Evolutionary conservation across 108 stramenopile genomes (phyloP).

Genomic region (Asterionellopsis glacialis): DNA sequence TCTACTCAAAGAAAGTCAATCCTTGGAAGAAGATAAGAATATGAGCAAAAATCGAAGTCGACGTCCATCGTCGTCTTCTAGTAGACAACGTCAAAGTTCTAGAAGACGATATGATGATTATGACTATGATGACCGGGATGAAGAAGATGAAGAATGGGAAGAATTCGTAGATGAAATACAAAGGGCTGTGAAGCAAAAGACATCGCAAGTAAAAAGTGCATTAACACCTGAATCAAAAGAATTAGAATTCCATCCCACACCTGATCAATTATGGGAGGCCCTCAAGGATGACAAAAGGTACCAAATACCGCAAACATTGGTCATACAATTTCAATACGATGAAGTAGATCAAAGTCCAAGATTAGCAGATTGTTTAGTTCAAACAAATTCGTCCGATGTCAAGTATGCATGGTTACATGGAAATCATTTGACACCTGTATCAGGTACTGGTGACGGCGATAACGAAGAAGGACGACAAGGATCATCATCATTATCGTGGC

Average conservation of each 20-base stretch:
- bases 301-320: conserved; percentile 51
- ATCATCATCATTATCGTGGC: background rate
- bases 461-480: background rate
- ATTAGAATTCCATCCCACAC: conserved; percentile 74
- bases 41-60: conserved; percentile 9
- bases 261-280: conserved; percentile 71
- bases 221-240: conserved; percentile 57
- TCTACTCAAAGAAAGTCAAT: conserved; percentile 24
- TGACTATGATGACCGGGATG: conserved; percentile 27
- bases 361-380: conserved; percentile 43
- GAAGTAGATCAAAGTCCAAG: conserved; percentile 73
- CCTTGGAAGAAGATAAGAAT: conserved; percentile 11
- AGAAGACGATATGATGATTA: conserved; percentile 20
- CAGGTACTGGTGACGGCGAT: background rate
- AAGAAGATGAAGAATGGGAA: conserved; percentile 53
- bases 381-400: conserved; percentile 39
- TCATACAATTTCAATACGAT: conserved; percentile 84
- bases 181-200: conserved; percentile 31
- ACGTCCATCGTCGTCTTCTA: conserved; percentile 4
- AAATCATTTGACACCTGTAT: conserved; percentile 71
- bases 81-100: background rate
- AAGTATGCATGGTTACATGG: conserved; percentile 78
- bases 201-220: conserved; percentile 36
- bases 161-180: conserved; percentile 58
- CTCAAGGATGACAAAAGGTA: conserved; percentile 34